Evolutionary conservation across 208 protist genomes (phyloP), one percentile per base, ranked within the genome.

Genomic region (Crithidia brevicula): DNA sequence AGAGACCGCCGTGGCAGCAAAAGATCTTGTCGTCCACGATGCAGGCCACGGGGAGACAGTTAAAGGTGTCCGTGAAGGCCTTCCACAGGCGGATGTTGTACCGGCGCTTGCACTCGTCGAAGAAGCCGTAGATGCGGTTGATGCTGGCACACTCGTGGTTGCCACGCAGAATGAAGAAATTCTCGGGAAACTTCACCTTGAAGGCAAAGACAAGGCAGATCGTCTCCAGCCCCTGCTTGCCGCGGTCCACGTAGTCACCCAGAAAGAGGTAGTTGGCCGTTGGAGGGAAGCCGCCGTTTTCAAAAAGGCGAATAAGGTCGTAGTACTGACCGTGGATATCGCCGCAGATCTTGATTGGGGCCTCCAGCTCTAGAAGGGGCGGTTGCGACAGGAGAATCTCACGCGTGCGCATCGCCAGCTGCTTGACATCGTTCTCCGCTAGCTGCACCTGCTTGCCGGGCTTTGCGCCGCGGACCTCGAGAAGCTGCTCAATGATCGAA

Each of bases 61-160:
- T 99, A 83, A 99, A 99, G 23, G 92, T 98, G 78, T 99, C 98
- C 13, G 98, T 99, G 72, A 99, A 99, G 13, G 83, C 92, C 77
- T 99, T 99, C 98, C 98, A 99, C 11, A 99, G 88, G 51, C 98
- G 98, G 59, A 99, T 96, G 82, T 98, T 99, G 82, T 99, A 99
- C 45, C 98, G 88, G 10, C 97, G 92, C 83, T 99, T 99, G 89
- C 98, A 99, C 81, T 99, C 99, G 68, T 99, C 98, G 74, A 99
- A 99, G 82, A 99, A 99, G 43, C 99, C 99, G 81, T 99, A 99
- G 64, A 99, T 99, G 64, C 98, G 89, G 78, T 99, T 99, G 75
- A 99, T 99, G 33, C 93, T 99, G 3, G 98, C 98, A 75, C 98
- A 99, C 81, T 99, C 99, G 81, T 99, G 99, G 81, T 99, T 99